Percentiles rank a stretch among this genome's conserved stretches.
phyloP scores from a whole-genome alignment of 345 rosid genomes.

The Eucalyptus sp. region DNA sequence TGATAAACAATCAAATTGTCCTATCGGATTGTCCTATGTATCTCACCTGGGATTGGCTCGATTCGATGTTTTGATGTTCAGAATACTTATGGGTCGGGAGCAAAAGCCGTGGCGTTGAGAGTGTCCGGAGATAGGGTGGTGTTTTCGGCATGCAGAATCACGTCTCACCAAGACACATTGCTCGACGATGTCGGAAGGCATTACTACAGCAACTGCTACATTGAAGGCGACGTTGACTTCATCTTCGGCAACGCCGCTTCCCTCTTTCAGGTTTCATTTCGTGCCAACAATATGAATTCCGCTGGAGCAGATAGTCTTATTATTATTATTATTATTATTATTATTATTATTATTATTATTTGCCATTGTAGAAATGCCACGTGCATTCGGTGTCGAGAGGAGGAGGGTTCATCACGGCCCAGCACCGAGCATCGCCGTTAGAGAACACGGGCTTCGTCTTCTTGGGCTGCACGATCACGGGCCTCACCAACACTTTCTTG shows the following conservation, averaged over 20 bases:
- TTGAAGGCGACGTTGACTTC: neutral
- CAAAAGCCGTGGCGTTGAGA: neutral
- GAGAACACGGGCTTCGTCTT: constrained; percentile 29
- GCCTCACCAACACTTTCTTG: constrained; percentile 18
- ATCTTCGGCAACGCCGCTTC: neutral
- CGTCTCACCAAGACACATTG: neutral
- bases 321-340: too few species aligned
- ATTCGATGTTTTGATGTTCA: neutral
- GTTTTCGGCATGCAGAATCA: neutral
- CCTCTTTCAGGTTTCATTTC: neutral
- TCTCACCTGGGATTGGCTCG: neutral
- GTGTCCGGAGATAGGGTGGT: neutral
- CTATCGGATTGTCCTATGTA: neutral
- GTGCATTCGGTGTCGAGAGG: neutral
- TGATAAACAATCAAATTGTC: neutral
- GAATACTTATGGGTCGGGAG: neutral
- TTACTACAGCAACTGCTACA: neutral
- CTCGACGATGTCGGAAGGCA: neutral
- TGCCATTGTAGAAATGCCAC: neutral
- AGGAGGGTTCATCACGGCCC: constrained; percentile 14
- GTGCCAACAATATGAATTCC: neutral
- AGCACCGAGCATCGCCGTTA: constrained; percentile 13
- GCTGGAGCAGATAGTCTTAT: neutral
- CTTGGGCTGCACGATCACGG: constrained; percentile 27
- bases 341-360: neutral